Percentiles rank a stretch among this genome's conserved stretches.
These are phyloP conservation scores for Aspergillus japonicus DNA, from an alignment of 2,329 filamentous ascomycete species.

Conservation along the genomic window DNA sequence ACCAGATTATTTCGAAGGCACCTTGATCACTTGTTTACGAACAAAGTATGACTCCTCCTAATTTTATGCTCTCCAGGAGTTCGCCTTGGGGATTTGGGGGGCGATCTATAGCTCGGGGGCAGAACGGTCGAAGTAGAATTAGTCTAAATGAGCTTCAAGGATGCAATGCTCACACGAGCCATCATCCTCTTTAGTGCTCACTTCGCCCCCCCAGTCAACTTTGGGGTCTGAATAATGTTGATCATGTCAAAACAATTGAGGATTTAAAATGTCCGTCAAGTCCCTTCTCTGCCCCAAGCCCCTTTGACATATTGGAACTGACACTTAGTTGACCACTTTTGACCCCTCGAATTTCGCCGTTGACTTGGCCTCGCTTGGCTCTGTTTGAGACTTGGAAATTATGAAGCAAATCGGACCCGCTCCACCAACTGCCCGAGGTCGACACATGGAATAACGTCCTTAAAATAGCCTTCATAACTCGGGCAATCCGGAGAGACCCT, in stretches of 20 bases:
- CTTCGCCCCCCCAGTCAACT: background rate
- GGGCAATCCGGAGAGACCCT: background rate
- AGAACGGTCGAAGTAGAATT: background rate
- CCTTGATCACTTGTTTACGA: background rate
- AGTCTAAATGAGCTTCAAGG: background rate
- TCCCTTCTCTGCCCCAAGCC: background rate
- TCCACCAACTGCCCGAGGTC: background rate
- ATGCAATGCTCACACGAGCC: background rate
- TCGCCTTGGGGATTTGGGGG: background rate
- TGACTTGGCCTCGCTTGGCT: slow-evolving; percentile 6
- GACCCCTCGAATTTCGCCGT: slow-evolving; percentile 4
- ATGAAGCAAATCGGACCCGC: background rate
- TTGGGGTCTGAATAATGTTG: background rate
- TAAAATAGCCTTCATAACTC: background rate
- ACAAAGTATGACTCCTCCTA: background rate
- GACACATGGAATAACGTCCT: background rate
- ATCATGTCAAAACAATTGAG: background rate
- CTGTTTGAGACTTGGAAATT: slow-evolving; percentile 1
- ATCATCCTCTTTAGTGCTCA: background rate
- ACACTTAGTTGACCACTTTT: background rate
- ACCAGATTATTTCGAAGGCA: slow-evolving; percentile 8
- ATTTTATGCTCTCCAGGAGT: background rate
- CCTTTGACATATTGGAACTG: slow-evolving; percentile 1
- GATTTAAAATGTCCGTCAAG: background rate
- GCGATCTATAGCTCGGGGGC: slow-evolving; percentile 4